These are phyloP conservation scores for Penicillium digitatum DNA, from an alignment of 2,329 filamentous ascomycete genomes.

Conservation along the genomic window DNA sequence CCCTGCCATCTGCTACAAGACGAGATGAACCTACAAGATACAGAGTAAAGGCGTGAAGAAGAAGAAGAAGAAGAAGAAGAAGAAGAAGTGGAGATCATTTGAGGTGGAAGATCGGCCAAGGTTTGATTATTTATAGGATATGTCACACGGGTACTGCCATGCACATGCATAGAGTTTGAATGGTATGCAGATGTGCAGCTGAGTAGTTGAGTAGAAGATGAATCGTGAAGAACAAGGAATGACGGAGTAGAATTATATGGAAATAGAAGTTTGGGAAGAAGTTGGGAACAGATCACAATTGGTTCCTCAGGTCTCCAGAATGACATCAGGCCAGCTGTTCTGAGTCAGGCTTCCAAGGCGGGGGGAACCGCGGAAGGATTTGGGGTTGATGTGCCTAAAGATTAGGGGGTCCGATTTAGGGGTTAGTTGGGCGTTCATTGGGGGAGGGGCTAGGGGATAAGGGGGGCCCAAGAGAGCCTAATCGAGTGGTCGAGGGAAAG, in stretches of 20 bases:
- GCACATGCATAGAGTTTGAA: neutral
- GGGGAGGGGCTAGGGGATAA: neutral
- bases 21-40: neutral
- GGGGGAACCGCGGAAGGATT: neutral
- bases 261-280: neutral
- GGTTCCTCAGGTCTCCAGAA: conserved; percentile 15
- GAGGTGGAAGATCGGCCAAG: conserved; percentile 13
- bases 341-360: conserved; percentile 4
- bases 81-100: conserved; percentile 15
- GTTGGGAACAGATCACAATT: neutral
- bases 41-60: too few species aligned
- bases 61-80: conserved; percentile 13
- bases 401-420: neutral
- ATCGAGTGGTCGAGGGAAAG: neutral
- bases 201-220: neutral
- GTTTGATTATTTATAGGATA: conserved; percentile 1
- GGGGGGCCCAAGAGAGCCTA: neutral
- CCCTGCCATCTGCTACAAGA: neutral
- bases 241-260: neutral
- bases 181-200: neutral
- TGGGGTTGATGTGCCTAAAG: neutral
- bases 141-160: neutral
- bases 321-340: conserved; percentile 23
- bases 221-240: neutral
- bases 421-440: neutral